phyloP scores from a whole-genome alignment of 2,329 filamentous ascomycete species.

The Talaromyces sp. region DNA sequence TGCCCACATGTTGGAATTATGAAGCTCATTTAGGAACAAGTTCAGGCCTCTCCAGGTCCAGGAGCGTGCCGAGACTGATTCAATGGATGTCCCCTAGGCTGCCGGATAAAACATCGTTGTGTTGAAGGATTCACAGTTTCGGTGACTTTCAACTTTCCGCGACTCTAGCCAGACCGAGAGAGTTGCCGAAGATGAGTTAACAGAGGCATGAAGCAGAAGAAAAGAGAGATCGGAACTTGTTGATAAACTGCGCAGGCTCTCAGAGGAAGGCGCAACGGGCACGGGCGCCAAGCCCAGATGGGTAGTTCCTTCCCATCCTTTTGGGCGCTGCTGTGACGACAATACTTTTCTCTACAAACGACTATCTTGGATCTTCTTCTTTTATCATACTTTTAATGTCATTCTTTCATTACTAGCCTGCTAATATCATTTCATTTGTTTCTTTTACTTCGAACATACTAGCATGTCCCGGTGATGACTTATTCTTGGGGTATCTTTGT shows the following conservation, averaged over 20 bases:
- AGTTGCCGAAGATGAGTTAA: no score
- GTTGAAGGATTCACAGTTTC: neutral
- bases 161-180: neutral
- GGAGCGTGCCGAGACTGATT: neutral
- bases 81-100: neutral
- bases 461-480: neutral
- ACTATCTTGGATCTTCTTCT: neutral
- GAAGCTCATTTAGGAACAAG: neutral
- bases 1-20: no score
- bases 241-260: neutral
- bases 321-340: neutral
- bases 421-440: neutral
- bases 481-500: neutral
- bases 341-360: neutral
- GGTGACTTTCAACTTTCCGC: neutral
- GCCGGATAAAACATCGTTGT: neutral
- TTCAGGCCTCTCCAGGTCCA: neutral
- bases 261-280: neutral
- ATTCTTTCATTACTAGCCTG: neutral
- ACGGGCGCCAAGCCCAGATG: neutral
- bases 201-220: neutral
- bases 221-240: neutral
- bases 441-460: neutral
- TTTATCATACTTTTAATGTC: neutral
- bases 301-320: neutral